These are phyloP conservation scores for Spatholobus suberectus DNA, from an alignment of 306 rosid species.

Conservation along the genomic window DNA sequence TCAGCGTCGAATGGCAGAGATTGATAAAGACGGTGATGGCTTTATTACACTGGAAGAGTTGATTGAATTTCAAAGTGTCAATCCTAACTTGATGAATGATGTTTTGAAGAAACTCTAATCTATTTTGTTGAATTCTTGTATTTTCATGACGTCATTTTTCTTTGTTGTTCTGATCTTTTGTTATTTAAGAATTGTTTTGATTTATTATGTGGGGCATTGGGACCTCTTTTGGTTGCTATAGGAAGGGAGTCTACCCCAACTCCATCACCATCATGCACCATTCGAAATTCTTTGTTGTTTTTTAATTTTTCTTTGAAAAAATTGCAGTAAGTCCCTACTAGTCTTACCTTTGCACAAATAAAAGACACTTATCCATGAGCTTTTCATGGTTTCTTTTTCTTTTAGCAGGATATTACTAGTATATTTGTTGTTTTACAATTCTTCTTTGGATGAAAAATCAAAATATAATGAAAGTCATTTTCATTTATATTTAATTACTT, in stretches of 20 bases:
- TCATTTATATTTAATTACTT: no score
- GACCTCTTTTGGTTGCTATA: background rate
- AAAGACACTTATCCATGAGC: background rate
- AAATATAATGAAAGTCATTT: no score
- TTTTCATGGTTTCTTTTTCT: no score
- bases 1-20: slow-evolving; percentile 58
- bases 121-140: background rate
- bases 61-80: slow-evolving; percentile 48
- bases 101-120: slow-evolving; percentile 55
- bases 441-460: background rate
- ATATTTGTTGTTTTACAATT: background rate
- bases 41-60: slow-evolving; percentile 64
- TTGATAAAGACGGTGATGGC: slow-evolving; percentile 71
- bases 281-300: background rate
- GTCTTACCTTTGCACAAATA: no score
- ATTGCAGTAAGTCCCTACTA: no score
- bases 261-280: background rate
- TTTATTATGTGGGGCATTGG: background rate
- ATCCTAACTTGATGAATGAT: slow-evolving; percentile 61
- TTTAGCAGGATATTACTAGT: background rate
- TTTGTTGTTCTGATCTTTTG: background rate
- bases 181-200: background rate
- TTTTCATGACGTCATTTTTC: background rate
- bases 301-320: no score
- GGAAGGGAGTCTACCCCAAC: background rate